A percentile compares a stretch with the other conserved stretches of the same genome.
Conservation (phyloP, 2,329 filamentous ascomycete species). For the Xylaria sp. region DNA sequence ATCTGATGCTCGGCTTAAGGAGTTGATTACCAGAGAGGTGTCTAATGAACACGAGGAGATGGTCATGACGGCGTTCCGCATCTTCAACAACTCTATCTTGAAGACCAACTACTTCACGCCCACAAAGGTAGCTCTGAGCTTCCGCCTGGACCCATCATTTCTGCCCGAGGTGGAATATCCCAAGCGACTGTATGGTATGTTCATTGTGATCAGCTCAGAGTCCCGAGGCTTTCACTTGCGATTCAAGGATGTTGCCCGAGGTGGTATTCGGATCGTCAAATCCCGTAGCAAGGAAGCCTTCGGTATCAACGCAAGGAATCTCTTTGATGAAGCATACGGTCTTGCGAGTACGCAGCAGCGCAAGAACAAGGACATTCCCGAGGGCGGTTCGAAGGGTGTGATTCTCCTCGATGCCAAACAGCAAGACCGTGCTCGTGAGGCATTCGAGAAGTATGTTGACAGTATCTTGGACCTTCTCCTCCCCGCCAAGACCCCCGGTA, state of each 20-base stretch:
- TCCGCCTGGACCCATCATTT: slow-evolving; percentile 88
- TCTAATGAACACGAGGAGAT: slow-evolving; percentile 95
- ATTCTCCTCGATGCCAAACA: slow-evolving; percentile 91
- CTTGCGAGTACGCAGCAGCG: slow-evolving; percentile 97
- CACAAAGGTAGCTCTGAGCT: slow-evolving; percentile 96
- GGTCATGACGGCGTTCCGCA: slow-evolving; percentile 95
- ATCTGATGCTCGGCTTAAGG: slow-evolving; percentile 72
- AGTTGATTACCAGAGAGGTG: slow-evolving; percentile 77
- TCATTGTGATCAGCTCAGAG: slow-evolving; percentile 95
- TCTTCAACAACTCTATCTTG: slow-evolving; percentile 90
- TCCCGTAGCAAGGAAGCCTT: slow-evolving; percentile 96
- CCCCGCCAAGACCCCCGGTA: slow-evolving; percentile 86
- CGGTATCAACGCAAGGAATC: slow-evolving; percentile 89
- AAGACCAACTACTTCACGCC: slow-evolving; percentile 99
- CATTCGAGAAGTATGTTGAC: slow-evolving; percentile 99
- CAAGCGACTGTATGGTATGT: slow-evolving; percentile 95
- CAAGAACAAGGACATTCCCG: slow-evolving; percentile 99
- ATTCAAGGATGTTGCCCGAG: slow-evolving; percentile 95
- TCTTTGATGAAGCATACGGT: slow-evolving; percentile 99
- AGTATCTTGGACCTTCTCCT: slow-evolving; percentile 94
- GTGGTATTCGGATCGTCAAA: slow-evolving; percentile 98
- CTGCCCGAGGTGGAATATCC: slow-evolving; percentile 91
- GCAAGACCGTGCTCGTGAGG: slow-evolving; percentile 88
- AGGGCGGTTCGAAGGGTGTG: slow-evolving; percentile 97
- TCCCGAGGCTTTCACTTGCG: slow-evolving; percentile 96